Conservation (phyloP, 148 eudicot genomes). For the Rheum nobile region DNA sequence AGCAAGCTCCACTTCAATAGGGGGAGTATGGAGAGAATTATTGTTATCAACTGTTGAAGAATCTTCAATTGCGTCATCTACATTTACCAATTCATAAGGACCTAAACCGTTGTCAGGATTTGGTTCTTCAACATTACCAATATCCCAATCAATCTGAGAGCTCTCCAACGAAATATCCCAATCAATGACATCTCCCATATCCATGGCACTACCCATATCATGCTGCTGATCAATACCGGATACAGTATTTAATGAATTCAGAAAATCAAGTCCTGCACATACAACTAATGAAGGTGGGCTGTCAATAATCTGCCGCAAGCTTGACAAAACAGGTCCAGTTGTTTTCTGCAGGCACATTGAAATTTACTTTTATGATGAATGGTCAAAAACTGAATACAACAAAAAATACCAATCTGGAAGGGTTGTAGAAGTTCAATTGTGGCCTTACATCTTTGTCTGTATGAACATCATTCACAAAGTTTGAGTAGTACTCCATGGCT, state of each 20-base stretch:
- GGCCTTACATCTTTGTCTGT: constrained; percentile 60
- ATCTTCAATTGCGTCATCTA: background rate
- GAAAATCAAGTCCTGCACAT: constrained; percentile 35
- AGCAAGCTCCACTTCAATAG: constrained; percentile 25
- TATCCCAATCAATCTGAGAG: constrained; percentile 98
- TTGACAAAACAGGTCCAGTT: constrained; percentile 31
- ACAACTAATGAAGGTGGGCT: constrained; percentile 53
- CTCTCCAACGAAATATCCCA: constrained; percentile 88
- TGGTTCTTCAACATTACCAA: constrained; percentile 62
- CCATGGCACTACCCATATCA: constrained; percentile 22
- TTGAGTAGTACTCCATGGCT: constrained; percentile 71
- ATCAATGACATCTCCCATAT: constrained; percentile 46
- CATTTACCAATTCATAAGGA: constrained; percentile 69
- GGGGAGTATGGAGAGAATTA: constrained; percentile 8
- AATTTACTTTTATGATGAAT: constrained; percentile 1
- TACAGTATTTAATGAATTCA: constrained; percentile 22
- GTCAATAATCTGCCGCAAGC: constrained; percentile 42
- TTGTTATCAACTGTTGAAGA: constrained; percentile 1
- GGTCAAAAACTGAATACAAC: background rate
- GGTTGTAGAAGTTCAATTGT: background rate
- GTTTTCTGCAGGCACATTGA: constrained; percentile 28
- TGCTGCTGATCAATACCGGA: constrained; percentile 25
- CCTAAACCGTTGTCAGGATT: constrained; percentile 74
- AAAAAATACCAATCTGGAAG: background rate
- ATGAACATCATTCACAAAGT: constrained; percentile 60